phyloP scores from a whole-genome alignment of 306 rosid species.

The Vigna mungo region DNA sequence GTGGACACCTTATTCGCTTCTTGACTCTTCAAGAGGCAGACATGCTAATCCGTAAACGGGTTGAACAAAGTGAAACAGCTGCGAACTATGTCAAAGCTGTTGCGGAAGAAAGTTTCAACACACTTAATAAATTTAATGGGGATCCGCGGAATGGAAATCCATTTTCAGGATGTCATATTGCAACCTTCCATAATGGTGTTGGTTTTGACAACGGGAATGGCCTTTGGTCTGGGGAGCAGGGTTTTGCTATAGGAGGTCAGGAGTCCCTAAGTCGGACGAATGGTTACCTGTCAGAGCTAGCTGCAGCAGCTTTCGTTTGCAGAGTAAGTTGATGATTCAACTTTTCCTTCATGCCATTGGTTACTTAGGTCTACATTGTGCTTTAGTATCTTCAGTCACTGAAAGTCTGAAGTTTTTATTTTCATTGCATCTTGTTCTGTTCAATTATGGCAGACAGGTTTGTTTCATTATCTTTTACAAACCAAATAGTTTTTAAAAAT shows the following conservation, averaged over 20 bases:
- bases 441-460: neutral
- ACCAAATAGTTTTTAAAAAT: neutral
- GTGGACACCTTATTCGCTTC: conserved; percentile 66
- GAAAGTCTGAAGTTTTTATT: neutral
- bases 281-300: conserved; percentile 87
- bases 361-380: neutral
- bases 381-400: neutral
- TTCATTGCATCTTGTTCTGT: neutral
- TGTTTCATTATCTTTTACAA: neutral
- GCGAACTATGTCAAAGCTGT: conserved; percentile 82
- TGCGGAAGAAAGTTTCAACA: conserved; percentile 52
- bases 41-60: conserved; percentile 65
- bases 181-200: conserved; percentile 70
- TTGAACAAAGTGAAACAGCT: conserved; percentile 77
- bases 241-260: conserved; percentile 78
- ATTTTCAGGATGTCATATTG: conserved; percentile 36
- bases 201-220: conserved; percentile 79
- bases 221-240: conserved; percentile 71
- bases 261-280: conserved; percentile 66
- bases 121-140: conserved; percentile 43
- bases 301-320: conserved; percentile 90
- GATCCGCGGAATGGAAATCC: conserved; percentile 50
- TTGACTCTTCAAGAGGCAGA: conserved; percentile 86
- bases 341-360: neutral
- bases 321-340: conserved; percentile 58